Percentiles rank a stretch among this genome's conserved stretches.
phyloP scores from a whole-genome alignment of 768 basidiomycete species.

The Suillus luteus region DNA sequence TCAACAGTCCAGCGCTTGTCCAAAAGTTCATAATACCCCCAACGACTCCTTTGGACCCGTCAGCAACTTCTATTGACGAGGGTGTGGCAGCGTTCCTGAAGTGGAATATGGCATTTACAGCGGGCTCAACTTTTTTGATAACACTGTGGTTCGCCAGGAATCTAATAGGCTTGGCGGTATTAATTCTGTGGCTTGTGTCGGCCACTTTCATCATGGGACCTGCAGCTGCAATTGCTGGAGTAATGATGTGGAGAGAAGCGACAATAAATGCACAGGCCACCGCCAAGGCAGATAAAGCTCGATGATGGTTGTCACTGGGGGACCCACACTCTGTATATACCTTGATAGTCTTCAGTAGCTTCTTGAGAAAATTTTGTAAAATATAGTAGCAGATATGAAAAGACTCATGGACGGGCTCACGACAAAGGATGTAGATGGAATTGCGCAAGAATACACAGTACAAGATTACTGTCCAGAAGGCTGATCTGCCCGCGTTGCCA shows the following conservation, averaged over 20 bases:
- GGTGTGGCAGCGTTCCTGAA: constrained; percentile 42
- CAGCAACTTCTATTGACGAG: neutral
- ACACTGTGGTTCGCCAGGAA: constrained; percentile 48
- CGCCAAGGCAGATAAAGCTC: neutral
- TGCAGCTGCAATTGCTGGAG: constrained; percentile 48
- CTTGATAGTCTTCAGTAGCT: neutral
- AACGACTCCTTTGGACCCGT: neutral
- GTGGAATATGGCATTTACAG: constrained; percentile 47
- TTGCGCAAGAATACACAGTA: constrained; percentile 7
- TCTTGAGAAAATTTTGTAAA: neutral
- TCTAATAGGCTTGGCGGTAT: constrained; percentile 29
- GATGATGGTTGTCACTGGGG: neutral
- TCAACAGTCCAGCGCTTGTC: neutral
- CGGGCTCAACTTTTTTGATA: constrained; percentile 40
- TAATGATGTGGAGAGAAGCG: constrained; percentile 49
- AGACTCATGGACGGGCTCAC: neutral
- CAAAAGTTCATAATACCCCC: constrained; percentile 13
- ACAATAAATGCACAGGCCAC: constrained; percentile 16
- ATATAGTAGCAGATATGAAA: neutral
- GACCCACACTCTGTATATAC: neutral
- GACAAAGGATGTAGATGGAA: neutral
- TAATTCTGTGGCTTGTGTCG: constrained; percentile 43
- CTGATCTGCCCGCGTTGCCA: constrained; percentile 59
- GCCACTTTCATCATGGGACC: constrained; percentile 45
- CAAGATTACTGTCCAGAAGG: constrained; percentile 38